Evolutionary conservation across 257 asterid species (phyloP).

Genomic region (Plectranthus barbatus): DNA sequence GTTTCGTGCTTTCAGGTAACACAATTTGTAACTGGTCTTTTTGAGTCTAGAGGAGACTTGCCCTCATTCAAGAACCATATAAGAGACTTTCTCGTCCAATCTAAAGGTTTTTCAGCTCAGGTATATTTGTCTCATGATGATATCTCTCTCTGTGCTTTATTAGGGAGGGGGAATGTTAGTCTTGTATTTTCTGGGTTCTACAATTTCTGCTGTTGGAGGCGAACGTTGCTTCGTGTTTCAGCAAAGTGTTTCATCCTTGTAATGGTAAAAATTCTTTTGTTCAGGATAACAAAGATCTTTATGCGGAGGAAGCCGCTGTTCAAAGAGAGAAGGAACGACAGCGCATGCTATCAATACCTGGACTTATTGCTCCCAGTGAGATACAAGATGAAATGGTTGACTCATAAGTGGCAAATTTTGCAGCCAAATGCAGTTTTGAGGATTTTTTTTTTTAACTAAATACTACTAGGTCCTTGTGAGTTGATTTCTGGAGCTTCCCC

Average conservation of each 20-base stretch:
- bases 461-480: slow-evolving; percentile 14
- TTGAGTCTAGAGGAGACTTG: slow-evolving; percentile 63
- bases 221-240: no score
- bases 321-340: slow-evolving; percentile 81
- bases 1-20: slow-evolving; percentile 49
- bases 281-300: slow-evolving; percentile 94
- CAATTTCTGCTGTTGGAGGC: no score
- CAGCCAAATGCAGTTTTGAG: slow-evolving; percentile 19
- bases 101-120: slow-evolving; percentile 98
- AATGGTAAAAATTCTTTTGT: not conserved
- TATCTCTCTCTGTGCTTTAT: no score
- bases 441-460: slow-evolving; percentile 11
- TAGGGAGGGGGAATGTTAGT: no score
- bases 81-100: slow-evolving; percentile 91
- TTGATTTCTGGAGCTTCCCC: slow-evolving; percentile 10
- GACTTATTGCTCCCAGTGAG: slow-evolving; percentile 87
- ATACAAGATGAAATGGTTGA: slow-evolving; percentile 90
- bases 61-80: slow-evolving; percentile 74
- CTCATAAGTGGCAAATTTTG: slow-evolving; percentile 30
- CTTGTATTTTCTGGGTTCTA: no score
- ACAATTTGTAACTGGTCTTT: slow-evolving; percentile 79
- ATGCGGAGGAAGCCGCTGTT: slow-evolving; percentile 90
- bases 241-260: no score
- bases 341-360: slow-evolving; percentile 82
- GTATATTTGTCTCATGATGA: slow-evolving; percentile 22